These are phyloP conservation scores for Cyclotella cryptica DNA, from an alignment of 108 stramenopile genomes.

Conservation along the genomic window DNA sequence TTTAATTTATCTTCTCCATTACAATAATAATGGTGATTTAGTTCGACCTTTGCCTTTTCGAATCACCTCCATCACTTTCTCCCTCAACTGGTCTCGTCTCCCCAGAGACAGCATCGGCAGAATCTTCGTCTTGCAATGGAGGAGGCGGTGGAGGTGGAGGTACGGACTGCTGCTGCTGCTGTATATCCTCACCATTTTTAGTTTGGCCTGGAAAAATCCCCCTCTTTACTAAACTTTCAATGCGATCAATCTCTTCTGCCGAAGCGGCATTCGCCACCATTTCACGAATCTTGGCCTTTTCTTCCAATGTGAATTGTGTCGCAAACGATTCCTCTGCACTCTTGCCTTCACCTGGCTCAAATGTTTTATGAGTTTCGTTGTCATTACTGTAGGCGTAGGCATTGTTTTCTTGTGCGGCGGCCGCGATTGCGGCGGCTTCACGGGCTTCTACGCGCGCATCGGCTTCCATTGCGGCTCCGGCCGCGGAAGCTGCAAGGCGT, in stretches of 20 bases:
- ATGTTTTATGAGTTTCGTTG: slow-evolving; percentile 61
- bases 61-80: slow-evolving; percentile 14
- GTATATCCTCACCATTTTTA: no score
- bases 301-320: slow-evolving; percentile 75
- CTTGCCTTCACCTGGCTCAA: slow-evolving; percentile 80
- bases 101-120: neutral
- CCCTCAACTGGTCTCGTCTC: slow-evolving; percentile 24
- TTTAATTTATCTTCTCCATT: no score
- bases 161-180: neutral
- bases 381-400: slow-evolving; percentile 5
- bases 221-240: slow-evolving; percentile 76
- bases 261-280: slow-evolving; percentile 80
- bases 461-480: slow-evolving; percentile 86
- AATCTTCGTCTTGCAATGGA: slow-evolving; percentile 14
- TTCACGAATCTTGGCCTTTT: slow-evolving; percentile 77
- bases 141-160: slow-evolving; percentile 33
- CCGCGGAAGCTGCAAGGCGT: slow-evolving; percentile 78
- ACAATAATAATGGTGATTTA: no score
- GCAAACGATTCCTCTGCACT: slow-evolving; percentile 75
- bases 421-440: slow-evolving; percentile 32
- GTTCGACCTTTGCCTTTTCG: neutral
- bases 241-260: slow-evolving; percentile 82
- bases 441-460: slow-evolving; percentile 75
- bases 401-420: neutral
- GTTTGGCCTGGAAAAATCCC: slow-evolving; percentile 64